These are phyloP conservation scores for Corinectria fuckeliana DNA, from an alignment of 2,329 filamentous ascomycete species.

Conservation along the genomic window DNA sequence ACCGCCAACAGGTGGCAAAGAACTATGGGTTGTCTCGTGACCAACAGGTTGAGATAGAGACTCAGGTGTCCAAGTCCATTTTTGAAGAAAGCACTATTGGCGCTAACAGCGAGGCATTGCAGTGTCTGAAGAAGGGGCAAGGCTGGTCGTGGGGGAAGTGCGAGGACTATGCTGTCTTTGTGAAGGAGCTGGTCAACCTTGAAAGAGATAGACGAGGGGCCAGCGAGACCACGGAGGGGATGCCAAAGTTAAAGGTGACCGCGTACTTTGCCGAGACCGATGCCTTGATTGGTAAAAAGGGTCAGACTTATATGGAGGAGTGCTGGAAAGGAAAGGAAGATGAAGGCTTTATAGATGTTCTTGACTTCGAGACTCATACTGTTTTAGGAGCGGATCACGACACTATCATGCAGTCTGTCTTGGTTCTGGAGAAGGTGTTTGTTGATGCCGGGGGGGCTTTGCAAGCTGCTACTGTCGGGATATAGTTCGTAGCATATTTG, in stretches of 20 bases:
- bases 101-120: conserved; percentile 26
- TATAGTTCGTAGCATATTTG: no score
- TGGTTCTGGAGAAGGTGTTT: conserved; percentile 18
- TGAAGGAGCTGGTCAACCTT: conserved; percentile 7
- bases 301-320: conserved; percentile 24
- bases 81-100: conserved; percentile 27
- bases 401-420: conserved; percentile 14
- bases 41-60: conserved; percentile 17
- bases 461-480: no score
- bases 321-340: conserved; percentile 20
- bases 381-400: conserved; percentile 23
- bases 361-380: conserved; percentile 22
- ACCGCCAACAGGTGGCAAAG: conserved; percentile 1
- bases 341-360: conserved; percentile 5
- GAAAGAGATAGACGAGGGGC: neutral
- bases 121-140: conserved; percentile 24
- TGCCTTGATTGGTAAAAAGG: conserved; percentile 21
- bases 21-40: conserved; percentile 14
- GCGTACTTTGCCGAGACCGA: conserved; percentile 24
- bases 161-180: conserved; percentile 18
- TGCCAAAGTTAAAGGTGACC: conserved; percentile 13
- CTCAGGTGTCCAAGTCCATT: conserved; percentile 11
- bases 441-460: conserved; percentile 4
- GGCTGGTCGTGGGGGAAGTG: conserved; percentile 19
- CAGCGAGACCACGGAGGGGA: neutral